phyloP scores from a whole-genome alignment of 2,329 filamentous ascomycete species.

The Fusarium kyushuense region DNA sequence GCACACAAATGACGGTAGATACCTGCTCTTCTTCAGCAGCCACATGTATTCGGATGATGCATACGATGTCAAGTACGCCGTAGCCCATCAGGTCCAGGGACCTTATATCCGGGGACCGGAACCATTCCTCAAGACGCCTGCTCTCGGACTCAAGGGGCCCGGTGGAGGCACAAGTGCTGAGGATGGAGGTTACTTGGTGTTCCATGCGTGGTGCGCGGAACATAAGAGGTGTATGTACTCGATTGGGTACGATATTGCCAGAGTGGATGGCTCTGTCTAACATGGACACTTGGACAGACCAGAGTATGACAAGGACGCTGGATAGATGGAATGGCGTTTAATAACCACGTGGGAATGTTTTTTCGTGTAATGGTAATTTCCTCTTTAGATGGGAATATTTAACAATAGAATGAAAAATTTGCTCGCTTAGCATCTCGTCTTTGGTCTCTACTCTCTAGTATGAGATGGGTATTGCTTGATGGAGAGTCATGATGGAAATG shows the following conservation, averaged over 20 bases:
- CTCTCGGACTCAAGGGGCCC: conserved; percentile 55
- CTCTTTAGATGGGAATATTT: conserved; percentile 11
- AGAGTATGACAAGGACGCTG: conserved; percentile 2
- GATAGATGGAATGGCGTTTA: conserved; percentile 22
- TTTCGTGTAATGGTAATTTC: conserved; percentile 3
- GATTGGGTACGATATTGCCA: conserved; percentile 43
- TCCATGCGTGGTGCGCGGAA: conserved; percentile 54
- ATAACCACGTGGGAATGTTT: conserved; percentile 3
- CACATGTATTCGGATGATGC: conserved; percentile 66
- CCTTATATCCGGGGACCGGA: conserved; percentile 52
- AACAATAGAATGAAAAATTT: not conserved
- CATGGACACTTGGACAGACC: not conserved
- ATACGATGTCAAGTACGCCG: conserved; percentile 73
- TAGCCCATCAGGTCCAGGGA: conserved; percentile 54
- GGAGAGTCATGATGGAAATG: conserved; percentile 1
- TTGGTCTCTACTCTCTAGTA: not conserved
- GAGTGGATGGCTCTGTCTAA: not conserved
- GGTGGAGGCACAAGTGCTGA: conserved; percentile 55
- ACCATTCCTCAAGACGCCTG: conserved; percentile 54
- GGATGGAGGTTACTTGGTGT: conserved; percentile 51
- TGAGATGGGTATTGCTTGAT: not conserved
- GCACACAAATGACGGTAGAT: conserved; percentile 59
- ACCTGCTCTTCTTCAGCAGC: conserved; percentile 72
- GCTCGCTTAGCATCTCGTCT: not conserved
- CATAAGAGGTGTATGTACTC: conserved; percentile 54